Percentiles rank a stretch among this genome's conserved stretches.
Conservation (phyloP, 768 basidiomycete genomes). For the Exidia glandulosa region DNA sequence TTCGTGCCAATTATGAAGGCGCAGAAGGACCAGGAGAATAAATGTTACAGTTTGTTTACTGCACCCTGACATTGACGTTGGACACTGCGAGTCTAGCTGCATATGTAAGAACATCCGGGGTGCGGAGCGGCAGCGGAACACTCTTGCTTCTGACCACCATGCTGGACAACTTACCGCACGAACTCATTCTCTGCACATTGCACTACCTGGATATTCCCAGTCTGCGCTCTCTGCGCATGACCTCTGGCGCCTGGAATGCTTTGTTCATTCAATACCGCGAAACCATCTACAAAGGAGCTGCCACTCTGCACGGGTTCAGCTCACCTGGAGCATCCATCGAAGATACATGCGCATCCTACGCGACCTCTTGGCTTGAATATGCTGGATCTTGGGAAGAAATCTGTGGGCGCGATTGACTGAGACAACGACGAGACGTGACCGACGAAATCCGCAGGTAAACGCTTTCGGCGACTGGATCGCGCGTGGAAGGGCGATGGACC, state of each 20-base stretch:
- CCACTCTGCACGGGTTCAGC: neutral
- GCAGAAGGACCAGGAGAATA: too few species aligned
- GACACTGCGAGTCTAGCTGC: too few species aligned
- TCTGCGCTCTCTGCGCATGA: neutral
- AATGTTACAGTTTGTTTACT: too few species aligned
- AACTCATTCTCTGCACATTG: neutral
- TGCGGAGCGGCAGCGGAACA: too few species aligned
- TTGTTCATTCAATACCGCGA: neutral
- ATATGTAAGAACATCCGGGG: too few species aligned
- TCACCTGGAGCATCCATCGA: neutral
- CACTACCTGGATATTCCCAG: neutral
- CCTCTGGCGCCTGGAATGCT: neutral
- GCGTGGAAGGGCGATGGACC: neutral
- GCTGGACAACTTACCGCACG: neutral
- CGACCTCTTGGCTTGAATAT: neutral
- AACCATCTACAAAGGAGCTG: neutral
- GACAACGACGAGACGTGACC: neutral
- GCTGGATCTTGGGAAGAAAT: neutral
- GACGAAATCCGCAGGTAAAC: neutral
- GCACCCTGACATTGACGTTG: too few species aligned
- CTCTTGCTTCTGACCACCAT: too few species aligned
- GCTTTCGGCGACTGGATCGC: neutral
- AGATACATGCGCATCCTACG: neutral
- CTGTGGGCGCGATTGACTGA: neutral
- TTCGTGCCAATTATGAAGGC: constrained; percentile 8